These are phyloP conservation scores for Phytophthora sp. DNA, from an alignment of 352 stramenopile genomes.

Conservation along the genomic window DNA sequence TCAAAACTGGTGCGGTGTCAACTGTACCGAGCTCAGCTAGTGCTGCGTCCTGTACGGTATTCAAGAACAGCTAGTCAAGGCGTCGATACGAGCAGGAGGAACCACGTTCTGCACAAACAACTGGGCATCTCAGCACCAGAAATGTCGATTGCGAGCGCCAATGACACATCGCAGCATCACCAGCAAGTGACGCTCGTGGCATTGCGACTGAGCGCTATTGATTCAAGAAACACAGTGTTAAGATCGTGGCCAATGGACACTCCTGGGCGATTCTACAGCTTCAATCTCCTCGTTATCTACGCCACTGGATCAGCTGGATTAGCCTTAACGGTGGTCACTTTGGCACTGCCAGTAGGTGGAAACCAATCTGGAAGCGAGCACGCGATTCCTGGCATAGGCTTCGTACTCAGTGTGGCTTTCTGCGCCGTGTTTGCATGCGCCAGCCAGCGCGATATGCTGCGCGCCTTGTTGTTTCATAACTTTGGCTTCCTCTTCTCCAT, in stretches of 20 bases:
- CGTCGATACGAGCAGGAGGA: conserved; percentile 3
- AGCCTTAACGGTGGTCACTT: conserved; percentile 11
- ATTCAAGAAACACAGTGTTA: conserved; percentile 29
- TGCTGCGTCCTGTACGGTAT: conserved; percentile 26
- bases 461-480: conserved; percentile 33
- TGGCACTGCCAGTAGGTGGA: conserved; percentile 6
- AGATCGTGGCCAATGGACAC: conserved; percentile 11
- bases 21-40: conserved; percentile 38
- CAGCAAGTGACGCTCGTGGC: conserved; percentile 49
- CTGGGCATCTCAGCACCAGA: conserved; percentile 25
- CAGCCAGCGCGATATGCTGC: conserved; percentile 37
- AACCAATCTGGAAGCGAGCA: neutral
- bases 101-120: conserved; percentile 28
- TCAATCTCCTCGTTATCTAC: conserved; percentile 11
- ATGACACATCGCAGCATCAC: conserved; percentile 28
- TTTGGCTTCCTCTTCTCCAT: conserved; percentile 48
- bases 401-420: conserved; percentile 13
- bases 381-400: conserved; percentile 4
- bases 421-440: conserved; percentile 18
- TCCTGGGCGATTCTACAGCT: neutral
- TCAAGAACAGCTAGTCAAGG: conserved; percentile 24
- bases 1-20: conserved; percentile 45
- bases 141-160: conserved; percentile 22
- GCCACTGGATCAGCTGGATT: conserved; percentile 10
- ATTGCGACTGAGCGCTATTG: conserved; percentile 33